Conservation (phyloP, 2,329 filamentous ascomycete genomes). For the Cordyceps javanica region DNA sequence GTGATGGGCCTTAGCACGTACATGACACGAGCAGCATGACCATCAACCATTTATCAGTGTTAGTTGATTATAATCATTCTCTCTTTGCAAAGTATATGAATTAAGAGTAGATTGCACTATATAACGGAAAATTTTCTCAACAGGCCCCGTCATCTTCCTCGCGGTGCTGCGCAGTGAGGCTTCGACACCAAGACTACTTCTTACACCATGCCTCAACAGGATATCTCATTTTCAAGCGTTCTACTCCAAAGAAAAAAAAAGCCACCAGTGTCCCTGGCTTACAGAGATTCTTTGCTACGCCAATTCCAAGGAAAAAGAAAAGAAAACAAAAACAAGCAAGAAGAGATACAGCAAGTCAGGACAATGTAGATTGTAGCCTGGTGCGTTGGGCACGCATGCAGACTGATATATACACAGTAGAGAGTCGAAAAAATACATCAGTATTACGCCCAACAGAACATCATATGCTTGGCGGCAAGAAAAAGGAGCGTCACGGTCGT, state of each 20-base stretch:
- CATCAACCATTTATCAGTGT: too few relatives aligned
- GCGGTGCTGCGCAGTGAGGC: neutral
- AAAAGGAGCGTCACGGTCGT: neutral
- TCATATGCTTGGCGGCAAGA: conserved; percentile 3
- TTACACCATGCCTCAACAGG: neutral
- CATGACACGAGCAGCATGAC: neutral
- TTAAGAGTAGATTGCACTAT: conserved; percentile 12
- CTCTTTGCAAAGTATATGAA: too few relatives aligned
- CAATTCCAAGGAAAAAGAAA: too few relatives aligned
- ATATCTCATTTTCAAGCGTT: neutral
- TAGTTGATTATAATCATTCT: too few relatives aligned
- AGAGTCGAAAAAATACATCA: conserved; percentile 10
- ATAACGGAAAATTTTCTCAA: conserved; percentile 7
- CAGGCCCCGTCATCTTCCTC: neutral
- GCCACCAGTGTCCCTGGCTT: neutral
- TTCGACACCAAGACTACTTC: neutral
- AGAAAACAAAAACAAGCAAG: neutral
- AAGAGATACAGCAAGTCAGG: neutral
- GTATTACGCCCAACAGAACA: conserved; percentile 20
- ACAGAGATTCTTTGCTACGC: neutral
- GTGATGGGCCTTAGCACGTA: too few relatives aligned
- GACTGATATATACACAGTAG: conserved; percentile 6
- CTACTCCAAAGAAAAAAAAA: neutral
- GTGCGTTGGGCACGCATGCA: neutral
- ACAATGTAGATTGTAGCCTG: neutral